Evolutionary conservation across 148 eudicot genomes (phyloP), one percentile per base, ranked within the genome.

Genomic region (Cornus kousa): DNA sequence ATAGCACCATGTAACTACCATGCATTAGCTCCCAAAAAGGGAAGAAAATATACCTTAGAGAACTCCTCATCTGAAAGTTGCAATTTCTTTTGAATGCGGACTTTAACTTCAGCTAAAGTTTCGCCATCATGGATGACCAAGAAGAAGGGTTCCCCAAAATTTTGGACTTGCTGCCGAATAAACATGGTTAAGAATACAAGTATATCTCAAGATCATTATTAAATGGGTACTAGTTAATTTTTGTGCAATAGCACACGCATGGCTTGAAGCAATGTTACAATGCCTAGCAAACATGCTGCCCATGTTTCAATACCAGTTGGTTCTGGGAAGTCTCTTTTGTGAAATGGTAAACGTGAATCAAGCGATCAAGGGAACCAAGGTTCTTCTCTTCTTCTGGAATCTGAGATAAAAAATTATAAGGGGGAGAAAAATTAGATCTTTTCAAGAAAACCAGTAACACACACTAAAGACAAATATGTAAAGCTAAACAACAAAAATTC

Each of bases 281-380:
- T 33, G 24, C 9, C 22, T 39, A 80, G 19, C 66, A 46, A 67
- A 50, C 20, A 77, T 23, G 24, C 37, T 39, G 22, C 23, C 3
- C 59, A 28, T 2, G 74, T 77, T 28, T 3, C 77, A 75, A 33
- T 88, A 92, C 95, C 94, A 85, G 72, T 83, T 87, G 98, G 76
- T 88, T 95, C 78, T 92, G 95, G 22, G 88, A 82, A 48, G 84
- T 79, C 65, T 95, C 95, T 84, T 91, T 93, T 7, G 88, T 90
- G 77, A 90, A 92, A 88, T 95, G 98, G 85, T 95, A 95, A 39
- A 93, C 98, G 89, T 95, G 97, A 77, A 93, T 93, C 70, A 95
- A 66, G 40, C 97, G 92, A 86, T 91, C 94, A 43, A 83, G 84
- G n/a, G 95, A 89, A 57, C 87, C 91, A 67, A 90, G 85, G 74